Conservation (phyloP, 192 early-diverging fungal species). For the Backusella tuberculispora region DNA sequence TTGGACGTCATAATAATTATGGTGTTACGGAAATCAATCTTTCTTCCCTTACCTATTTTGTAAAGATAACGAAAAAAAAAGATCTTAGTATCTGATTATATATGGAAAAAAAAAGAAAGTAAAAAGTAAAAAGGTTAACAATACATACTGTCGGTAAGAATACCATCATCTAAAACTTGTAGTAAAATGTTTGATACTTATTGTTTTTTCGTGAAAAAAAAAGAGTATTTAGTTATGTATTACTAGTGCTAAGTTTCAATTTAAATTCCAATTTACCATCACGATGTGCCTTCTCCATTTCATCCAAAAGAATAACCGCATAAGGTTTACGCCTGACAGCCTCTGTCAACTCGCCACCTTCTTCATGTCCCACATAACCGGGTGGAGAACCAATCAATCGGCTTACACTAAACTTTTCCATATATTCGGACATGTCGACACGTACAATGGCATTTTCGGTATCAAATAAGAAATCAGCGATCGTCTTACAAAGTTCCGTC, state of each 20-base stretch:
- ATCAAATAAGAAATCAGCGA: constrained; percentile 92
- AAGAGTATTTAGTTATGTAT: not conserved
- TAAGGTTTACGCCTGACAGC: constrained; percentile 89
- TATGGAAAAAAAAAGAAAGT: not conserved
- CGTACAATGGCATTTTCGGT: constrained; percentile 94
- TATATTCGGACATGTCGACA: constrained; percentile 99
- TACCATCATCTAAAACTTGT: constrained; percentile 92
- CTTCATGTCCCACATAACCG: constrained; percentile 96
- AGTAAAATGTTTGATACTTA: constrained; percentile 81
- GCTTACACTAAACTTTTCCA: constrained; percentile 77
- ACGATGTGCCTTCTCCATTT: constrained; percentile 96
- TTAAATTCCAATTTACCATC: constrained; percentile 35
- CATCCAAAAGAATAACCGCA: constrained; percentile 95
- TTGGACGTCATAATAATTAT: constrained; percentile 90
- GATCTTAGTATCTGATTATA: not conserved
- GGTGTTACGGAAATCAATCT: constrained; percentile 94
- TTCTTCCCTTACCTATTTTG: constrained; percentile 75
- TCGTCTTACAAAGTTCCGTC: constrained; percentile 78
- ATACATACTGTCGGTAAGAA: constrained; percentile 77
- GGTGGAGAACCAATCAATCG: constrained; percentile 95
- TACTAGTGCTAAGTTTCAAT: not conserved
- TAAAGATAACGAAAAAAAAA: not conserved
- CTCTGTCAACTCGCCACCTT: constrained; percentile 97
- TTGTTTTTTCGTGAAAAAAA: not conserved
- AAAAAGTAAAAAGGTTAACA: not conserved